Percentiles rank a stretch among this genome's conserved stretches.
phyloP scores from a whole-genome alignment of 495 filamentous ascomycete genomes.

The Lasiosphaeria hispida region DNA sequence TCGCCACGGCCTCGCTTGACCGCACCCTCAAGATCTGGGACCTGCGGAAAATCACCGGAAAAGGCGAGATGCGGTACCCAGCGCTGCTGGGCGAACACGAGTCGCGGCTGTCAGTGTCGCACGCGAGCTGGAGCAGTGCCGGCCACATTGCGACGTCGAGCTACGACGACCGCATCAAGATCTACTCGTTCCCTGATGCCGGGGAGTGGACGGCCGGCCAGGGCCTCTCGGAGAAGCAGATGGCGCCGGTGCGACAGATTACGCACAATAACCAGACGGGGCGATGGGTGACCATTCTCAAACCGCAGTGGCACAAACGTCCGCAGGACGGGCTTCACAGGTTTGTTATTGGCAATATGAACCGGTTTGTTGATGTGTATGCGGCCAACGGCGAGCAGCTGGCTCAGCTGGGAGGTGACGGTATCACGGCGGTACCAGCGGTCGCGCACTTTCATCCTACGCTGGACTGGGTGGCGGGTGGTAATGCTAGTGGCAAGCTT shows the following conservation, averaged over 20 bases:
- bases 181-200: conserved; percentile 72
- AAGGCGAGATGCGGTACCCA: conserved; percentile 52
- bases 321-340: conserved; percentile 76
- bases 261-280: conserved; percentile 96
- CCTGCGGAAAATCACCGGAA: conserved; percentile 69
- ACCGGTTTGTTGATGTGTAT: conserved; percentile 91
- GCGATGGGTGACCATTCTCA: conserved; percentile 70
- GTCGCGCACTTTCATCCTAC: conserved; percentile 87
- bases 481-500: conserved; percentile 89
- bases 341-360: conserved; percentile 96
- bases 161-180: conserved; percentile 93
- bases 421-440: conserved; percentile 90
- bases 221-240: conserved; percentile 55
- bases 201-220: conserved; percentile 63
- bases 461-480: conserved; percentile 87
- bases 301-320: conserved; percentile 84
- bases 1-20: conserved; percentile 91
- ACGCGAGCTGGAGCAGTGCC: conserved; percentile 78
- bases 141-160: conserved; percentile 87
- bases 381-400: conserved; percentile 77
- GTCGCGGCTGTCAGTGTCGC: conserved; percentile 80
- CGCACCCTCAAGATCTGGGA: conserved; percentile 91
- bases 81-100: conserved; percentile 75
- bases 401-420: conserved; percentile 82
- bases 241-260: conserved; percentile 67